Conservation (phyloP, 2,329 filamentous ascomycete genomes). For the Curvularia lunata region DNA sequence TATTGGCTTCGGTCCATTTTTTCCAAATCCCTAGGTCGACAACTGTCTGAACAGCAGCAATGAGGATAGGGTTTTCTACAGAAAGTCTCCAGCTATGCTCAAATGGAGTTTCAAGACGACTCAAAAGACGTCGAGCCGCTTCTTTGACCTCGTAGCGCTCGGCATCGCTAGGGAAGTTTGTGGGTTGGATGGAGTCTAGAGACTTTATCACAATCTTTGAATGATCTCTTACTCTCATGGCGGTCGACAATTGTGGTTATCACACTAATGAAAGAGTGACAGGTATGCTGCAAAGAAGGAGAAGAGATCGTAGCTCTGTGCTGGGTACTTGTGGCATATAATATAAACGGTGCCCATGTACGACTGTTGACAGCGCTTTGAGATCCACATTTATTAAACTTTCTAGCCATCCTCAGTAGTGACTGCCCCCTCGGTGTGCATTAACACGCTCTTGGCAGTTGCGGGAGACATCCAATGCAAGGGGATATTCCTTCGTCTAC, state of each 20-base stretch:
- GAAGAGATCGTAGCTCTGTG: background rate
- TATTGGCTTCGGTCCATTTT: conserved; percentile 8
- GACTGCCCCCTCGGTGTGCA: background rate
- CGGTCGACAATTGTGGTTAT: background rate
- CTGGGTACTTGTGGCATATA: background rate
- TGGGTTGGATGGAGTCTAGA: background rate
- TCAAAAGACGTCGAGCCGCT: conserved; percentile 8
- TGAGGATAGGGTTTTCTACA: conserved; percentile 5
- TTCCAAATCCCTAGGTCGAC: conserved; percentile 10
- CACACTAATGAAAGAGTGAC: background rate
- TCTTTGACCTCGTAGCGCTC: conserved; percentile 10
- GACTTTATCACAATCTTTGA: background rate
- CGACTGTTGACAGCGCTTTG: background rate
- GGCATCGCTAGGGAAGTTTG: background rate
- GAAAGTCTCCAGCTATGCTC: conserved; percentile 11
- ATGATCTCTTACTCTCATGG: background rate
- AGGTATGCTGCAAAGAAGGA: rapidly evolving
- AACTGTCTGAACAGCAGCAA: conserved; percentile 6
- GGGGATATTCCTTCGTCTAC: conserved; percentile 9
- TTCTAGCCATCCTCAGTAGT: background rate
- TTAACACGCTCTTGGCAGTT: background rate
- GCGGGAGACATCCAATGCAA: background rate
- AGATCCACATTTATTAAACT: background rate
- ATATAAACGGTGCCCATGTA: background rate
- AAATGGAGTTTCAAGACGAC: conserved; percentile 10